Percentiles rank a stretch among this genome's conserved stretches.
Evolutionary conservation across 2,329 filamentous ascomycete genomes (phyloP).

Genomic region (Colletotrichum orbiculare): DNA sequence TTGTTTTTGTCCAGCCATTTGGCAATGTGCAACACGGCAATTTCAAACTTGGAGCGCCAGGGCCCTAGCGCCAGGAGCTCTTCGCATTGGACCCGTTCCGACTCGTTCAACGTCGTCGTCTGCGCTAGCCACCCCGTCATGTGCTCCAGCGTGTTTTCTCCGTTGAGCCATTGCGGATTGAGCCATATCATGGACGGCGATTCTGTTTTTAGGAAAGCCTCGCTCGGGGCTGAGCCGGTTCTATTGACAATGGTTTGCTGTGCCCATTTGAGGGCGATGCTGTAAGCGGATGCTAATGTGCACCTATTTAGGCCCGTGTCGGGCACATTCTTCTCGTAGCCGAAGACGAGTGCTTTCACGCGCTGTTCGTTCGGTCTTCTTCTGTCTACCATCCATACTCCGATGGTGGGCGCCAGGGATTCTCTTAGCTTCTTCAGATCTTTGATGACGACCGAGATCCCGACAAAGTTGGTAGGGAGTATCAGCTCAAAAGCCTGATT

Average conservation of each 20-base stretch:
- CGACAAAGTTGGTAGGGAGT: background rate
- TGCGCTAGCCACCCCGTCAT: background rate
- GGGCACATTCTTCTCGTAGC: background rate
- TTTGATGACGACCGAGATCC: background rate
- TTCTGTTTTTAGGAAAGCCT: background rate
- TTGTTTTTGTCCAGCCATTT: too few relatives aligned
- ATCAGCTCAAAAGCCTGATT: background rate
- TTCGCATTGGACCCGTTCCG: too few relatives aligned
- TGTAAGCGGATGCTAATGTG: background rate
- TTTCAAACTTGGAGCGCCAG: too few relatives aligned
- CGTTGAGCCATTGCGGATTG: background rate
- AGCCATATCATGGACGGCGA: background rate
- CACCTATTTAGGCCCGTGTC: background rate
- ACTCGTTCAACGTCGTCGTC: background rate
- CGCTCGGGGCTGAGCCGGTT: background rate
- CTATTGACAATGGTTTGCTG: background rate
- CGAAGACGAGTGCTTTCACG: background rate
- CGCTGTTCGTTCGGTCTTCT: background rate
- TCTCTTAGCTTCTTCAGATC: slow-evolving; percentile 47
- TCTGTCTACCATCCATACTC: background rate
- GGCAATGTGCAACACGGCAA: too few relatives aligned
- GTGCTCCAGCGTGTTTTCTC: too few relatives aligned
- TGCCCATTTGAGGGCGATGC: background rate
- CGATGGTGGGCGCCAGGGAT: slow-evolving; percentile 25
- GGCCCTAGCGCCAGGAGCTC: too few relatives aligned